Conservation (phyloP, 768 basidiomycete species). For the Suillus variegatus region DNA sequence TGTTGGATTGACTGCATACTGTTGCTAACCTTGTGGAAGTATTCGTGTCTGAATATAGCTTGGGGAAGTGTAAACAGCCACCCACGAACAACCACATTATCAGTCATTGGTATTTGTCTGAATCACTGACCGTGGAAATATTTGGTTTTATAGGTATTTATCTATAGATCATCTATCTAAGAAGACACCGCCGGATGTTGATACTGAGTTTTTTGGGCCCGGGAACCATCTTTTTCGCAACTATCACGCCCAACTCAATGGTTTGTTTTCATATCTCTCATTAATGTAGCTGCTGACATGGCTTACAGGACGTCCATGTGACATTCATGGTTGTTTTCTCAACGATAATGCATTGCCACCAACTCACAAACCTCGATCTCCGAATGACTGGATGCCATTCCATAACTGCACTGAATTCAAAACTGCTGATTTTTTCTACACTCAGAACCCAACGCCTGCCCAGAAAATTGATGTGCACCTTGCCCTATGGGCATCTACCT, state of each 20-base stretch:
- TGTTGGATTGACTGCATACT: too few relatives aligned
- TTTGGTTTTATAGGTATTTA: too few relatives aligned
- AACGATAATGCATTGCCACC: conserved; percentile 4
- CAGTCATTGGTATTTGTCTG: too few relatives aligned
- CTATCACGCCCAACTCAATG: conserved; percentile 12
- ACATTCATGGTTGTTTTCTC: conserved; percentile 7
- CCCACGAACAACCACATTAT: too few relatives aligned
- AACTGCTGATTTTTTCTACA: conserved; percentile 21
- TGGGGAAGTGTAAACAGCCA: too few relatives aligned
- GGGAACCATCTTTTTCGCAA: conserved; percentile 4
- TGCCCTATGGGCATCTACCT: conserved; percentile 19
- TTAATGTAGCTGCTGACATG: background rate
- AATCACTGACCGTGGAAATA: too few relatives aligned
- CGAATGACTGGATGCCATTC: conserved; percentile 17
- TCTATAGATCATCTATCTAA: too few relatives aligned
- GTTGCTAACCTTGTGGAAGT: too few relatives aligned
- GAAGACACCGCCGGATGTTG: too few relatives aligned
- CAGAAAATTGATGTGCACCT: conserved; percentile 19
- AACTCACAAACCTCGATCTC: background rate
- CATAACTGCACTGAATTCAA: conserved; percentile 17
- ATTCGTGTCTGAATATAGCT: too few relatives aligned
- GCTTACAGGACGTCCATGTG: conserved; percentile 11
- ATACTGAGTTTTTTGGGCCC: conserved; percentile 2
- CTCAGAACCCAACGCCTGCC: conserved; percentile 20
- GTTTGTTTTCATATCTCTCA: conserved; percentile 3